Conservation (phyloP, 495 filamentous ascomycete species). For the Hyaloscypha variabilis region DNA sequence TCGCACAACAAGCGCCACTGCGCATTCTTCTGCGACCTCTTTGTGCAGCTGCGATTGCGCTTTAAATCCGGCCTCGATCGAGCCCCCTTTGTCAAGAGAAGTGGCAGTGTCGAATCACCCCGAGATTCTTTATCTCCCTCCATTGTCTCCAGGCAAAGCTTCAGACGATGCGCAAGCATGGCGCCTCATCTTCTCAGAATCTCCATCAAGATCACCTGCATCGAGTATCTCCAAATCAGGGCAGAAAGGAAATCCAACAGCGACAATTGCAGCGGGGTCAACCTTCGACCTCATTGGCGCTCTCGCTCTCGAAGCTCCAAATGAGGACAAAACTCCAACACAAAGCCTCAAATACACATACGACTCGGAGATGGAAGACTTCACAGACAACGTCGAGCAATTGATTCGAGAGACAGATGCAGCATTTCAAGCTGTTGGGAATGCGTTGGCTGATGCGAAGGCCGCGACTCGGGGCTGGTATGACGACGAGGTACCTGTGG, state of each 20-base stretch:
- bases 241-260: neutral
- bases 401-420: constrained; percentile 50
- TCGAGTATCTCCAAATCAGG: neutral
- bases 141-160: neutral
- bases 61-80: constrained; percentile 26
- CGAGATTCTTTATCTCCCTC: constrained; percentile 25
- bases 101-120: neutral
- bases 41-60: constrained; percentile 47
- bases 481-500: neutral
- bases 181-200: constrained; percentile 24
- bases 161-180: constrained; percentile 23
- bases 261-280: constrained; percentile 18
- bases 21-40: constrained; percentile 50
- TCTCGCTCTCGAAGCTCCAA: constrained; percentile 27
- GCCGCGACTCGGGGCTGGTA: constrained; percentile 28
- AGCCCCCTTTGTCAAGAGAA: constrained; percentile 23
- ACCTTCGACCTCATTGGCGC: constrained; percentile 33
- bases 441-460: constrained; percentile 38
- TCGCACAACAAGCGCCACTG: constrained; percentile 29
- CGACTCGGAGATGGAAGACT: constrained; percentile 24
- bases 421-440: constrained; percentile 41
- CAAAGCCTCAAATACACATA: constrained; percentile 16
- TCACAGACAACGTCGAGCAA: constrained; percentile 39
- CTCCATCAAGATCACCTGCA: neutral
- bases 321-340: constrained; percentile 32